phyloP scores from a whole-genome alignment of 2,329 filamentous ascomycete genomes.

The Trichoderma atrobrunneum region DNA sequence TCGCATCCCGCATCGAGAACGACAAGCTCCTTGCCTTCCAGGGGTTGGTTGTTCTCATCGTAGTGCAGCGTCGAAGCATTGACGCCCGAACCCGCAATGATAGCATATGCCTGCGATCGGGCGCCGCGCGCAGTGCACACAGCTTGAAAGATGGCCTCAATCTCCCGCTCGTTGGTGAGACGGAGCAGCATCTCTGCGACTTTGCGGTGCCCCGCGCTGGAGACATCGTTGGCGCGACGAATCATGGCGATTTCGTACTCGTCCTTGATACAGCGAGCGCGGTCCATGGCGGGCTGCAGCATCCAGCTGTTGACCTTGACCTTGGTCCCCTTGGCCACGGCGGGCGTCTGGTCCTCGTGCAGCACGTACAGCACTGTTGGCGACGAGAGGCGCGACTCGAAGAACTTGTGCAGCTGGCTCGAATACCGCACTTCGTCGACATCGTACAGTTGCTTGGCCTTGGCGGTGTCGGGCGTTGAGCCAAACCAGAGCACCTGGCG shows the following conservation, averaged over 20 bases:
- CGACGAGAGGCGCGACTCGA: conserved; percentile 37
- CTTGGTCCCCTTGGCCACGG: conserved; percentile 5
- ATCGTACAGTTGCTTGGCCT: conserved; percentile 62
- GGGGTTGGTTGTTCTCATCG: conserved; percentile 69
- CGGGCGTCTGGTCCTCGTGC: conserved; percentile 43
- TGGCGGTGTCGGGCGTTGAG: conserved; percentile 55
- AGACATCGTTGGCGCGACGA: conserved; percentile 75
- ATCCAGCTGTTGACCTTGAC: conserved; percentile 44
- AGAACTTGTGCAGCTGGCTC: conserved; percentile 48
- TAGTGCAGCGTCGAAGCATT: conserved; percentile 90
- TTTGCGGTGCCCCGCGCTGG: conserved; percentile 70
- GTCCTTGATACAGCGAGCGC: conserved; percentile 77
- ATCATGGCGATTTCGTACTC: conserved; percentile 83
- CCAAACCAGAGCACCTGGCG: conserved; percentile 63
- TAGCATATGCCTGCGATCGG: conserved; percentile 76
- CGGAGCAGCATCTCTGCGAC: conserved; percentile 63
- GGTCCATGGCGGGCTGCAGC: conserved; percentile 72
- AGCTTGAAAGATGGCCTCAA: conserved; percentile 74
- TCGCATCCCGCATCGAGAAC: conserved; percentile 88
- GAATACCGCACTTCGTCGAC: conserved; percentile 68
- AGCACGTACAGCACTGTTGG: conserved; percentile 46
- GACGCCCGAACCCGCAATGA: conserved; percentile 82
- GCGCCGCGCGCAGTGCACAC: conserved; percentile 71
- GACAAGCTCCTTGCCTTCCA: conserved; percentile 68
- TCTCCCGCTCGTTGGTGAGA: conserved; percentile 74